Conservation (phyloP, 2,329 filamentous ascomycete genomes). For the Lecanoromycetidae sp. region DNA sequence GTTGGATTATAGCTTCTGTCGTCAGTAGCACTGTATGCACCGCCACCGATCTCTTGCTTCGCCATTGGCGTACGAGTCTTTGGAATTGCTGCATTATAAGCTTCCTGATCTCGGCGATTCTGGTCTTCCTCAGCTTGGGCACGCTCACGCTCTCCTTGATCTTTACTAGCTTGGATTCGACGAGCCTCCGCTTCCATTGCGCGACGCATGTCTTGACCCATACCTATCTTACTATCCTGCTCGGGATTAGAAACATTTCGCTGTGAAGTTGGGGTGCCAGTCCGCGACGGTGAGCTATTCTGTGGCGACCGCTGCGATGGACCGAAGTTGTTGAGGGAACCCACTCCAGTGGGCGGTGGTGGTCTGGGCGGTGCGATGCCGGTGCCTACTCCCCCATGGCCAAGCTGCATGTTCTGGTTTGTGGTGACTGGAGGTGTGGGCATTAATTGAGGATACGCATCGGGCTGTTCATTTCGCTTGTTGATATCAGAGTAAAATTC, state of each 20-base stretch:
- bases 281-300: constrained; percentile 24
- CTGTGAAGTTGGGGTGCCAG: constrained; percentile 26
- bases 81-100: constrained; percentile 79
- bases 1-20: constrained; percentile 69
- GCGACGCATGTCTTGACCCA: constrained; percentile 39
- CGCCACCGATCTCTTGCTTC: constrained; percentile 74
- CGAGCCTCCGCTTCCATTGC: constrained; percentile 44
- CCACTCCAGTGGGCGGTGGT: constrained; percentile 39
- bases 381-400: constrained; percentile 43
- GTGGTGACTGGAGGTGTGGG: constrained; percentile 50
- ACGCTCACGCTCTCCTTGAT: constrained; percentile 26
- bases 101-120: constrained; percentile 64
- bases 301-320: constrained; percentile 27
- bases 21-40: constrained; percentile 39
- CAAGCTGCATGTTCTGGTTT: constrained; percentile 51
- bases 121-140: constrained; percentile 40
- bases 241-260: constrained; percentile 49
- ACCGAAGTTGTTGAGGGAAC: constrained; percentile 32
- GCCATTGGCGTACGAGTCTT: constrained; percentile 68
- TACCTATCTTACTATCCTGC: constrained; percentile 43
- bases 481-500: constrained; percentile 60
- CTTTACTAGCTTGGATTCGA: constrained; percentile 24
- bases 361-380: constrained; percentile 60
- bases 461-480: constrained; percentile 51
- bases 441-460: constrained; percentile 46